Base-by-base conservation (phyloP, 805 yeast species). In the Komagataella phaffii region DNA sequence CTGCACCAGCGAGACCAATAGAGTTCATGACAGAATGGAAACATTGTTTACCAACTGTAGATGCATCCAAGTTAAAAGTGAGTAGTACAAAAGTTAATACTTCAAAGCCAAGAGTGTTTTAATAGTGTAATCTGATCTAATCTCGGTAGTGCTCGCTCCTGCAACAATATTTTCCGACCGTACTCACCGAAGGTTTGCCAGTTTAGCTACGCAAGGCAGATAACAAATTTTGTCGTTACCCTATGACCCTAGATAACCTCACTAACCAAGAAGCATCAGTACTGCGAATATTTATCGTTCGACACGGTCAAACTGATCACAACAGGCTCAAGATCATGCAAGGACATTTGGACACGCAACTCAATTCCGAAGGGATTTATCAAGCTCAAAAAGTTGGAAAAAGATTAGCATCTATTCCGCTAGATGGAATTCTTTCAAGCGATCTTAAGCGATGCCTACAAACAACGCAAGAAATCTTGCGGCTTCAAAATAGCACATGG, bases 281-380 rank as follows among this genome's bases (percentile, higher is more conserved):
- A 6, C 53, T 64, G 6, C 56, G 71, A 8, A 52, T 85, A 2
- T 82, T 83, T 56, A 63, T 87, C 4, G 77, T 88, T 3, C 77
- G 96, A 59, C 96, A 88, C 59, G 96, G 96, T 1, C 93, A 85
- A 62, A 88, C 96, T 0, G 81, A 81, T 52, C 81, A 83, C 64
- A 88, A 88, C 61, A 72, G 73, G 44, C 61, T 74, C 51, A 83
- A 80, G 64, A 83, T 84, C 49, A 64, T 88, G 44, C 96, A 88
- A 64, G 96, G 96, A 1, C 96, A 88, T 60, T 59, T 71, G 47
- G 83, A 88, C 60, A 77, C 81, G 3, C 74, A 78, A 17, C 61
- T 88, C 51, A 87, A 87, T 59, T 74, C 66, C 0, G 71, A 69
- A 3, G 96, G 96, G 0, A 52, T 60, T 2, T 57, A 66, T 3